phyloP scores from a whole-genome alignment of 495 filamentous ascomycete species.

The Penicillium angulare region DNA sequence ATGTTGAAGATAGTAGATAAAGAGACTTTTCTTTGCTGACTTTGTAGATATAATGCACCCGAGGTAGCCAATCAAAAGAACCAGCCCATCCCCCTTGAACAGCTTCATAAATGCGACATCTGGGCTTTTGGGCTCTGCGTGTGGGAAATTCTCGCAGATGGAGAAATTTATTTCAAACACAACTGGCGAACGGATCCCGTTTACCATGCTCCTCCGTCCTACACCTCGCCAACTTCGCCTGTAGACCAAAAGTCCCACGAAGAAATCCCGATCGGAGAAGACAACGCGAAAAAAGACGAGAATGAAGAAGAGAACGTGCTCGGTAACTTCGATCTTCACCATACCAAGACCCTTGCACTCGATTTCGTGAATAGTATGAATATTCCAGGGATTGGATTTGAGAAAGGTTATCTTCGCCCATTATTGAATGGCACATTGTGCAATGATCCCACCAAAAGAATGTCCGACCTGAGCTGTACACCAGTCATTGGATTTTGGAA shows the following conservation, averaged over 20 bases:
- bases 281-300: too few species aligned
- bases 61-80: constrained; percentile 26
- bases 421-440: constrained; percentile 22
- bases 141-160: constrained; percentile 29
- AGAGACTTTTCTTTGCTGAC: not conserved
- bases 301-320: too few species aligned
- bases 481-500: constrained; percentile 29
- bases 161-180: constrained; percentile 23
- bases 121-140: constrained; percentile 27
- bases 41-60: constrained; percentile 28
- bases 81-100: constrained; percentile 16
- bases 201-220: not conserved
- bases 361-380: constrained; percentile 17
- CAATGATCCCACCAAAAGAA: constrained; percentile 17
- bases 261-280: not conserved
- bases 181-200: constrained; percentile 7
- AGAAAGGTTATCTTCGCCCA: constrained; percentile 17
- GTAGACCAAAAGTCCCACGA: not conserved
- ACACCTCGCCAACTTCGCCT: not conserved
- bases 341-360: constrained; percentile 11
- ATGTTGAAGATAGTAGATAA: not conserved
- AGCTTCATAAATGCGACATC: constrained; percentile 30
- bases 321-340: not conserved
- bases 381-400: constrained; percentile 18
- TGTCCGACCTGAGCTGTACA: constrained; percentile 19